These are phyloP conservation scores for Kodamaea sp. DNA, from an alignment of 1,139 yeast species.

Conservation along the genomic window DNA sequence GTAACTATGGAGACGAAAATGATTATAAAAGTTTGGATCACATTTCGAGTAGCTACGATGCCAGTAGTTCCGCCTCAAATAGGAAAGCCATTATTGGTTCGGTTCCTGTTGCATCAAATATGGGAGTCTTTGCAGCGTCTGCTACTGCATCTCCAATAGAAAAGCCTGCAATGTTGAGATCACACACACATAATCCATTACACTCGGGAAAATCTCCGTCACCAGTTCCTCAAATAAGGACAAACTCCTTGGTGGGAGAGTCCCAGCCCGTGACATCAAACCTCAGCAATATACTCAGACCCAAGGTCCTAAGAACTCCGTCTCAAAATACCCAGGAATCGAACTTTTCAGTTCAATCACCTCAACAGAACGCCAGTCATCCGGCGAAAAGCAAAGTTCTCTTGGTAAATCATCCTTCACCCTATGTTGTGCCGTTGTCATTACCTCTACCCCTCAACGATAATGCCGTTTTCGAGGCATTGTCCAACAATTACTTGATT, in stretches of 20 bases:
- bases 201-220: slow-evolving; percentile 18
- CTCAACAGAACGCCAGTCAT: slow-evolving; percentile 9
- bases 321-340: slow-evolving; percentile 46
- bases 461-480: slow-evolving; percentile 39
- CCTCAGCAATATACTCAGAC: slow-evolving; percentile 19
- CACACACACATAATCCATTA: slow-evolving; percentile 16
- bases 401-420: slow-evolving; percentile 32
- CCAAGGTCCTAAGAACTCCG: slow-evolving; percentile 31
- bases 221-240: slow-evolving; percentile 16
- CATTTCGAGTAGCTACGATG: slow-evolving; percentile 7
- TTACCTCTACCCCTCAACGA: slow-evolving; percentile 48
- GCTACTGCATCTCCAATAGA: slow-evolving; percentile 29
- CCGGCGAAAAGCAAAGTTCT: slow-evolving; percentile 10
- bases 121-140: slow-evolving; percentile 16
- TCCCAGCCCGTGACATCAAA: slow-evolving; percentile 4
- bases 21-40: slow-evolving; percentile 10
- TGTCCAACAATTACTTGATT: slow-evolving; percentile 45
- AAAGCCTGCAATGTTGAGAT: slow-evolving; percentile 18
- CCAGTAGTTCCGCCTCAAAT: background rate
- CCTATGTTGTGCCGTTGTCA: slow-evolving; percentile 47
- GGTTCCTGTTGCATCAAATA: slow-evolving; percentile 21
- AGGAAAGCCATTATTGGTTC: slow-evolving; percentile 20
- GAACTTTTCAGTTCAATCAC: slow-evolving; percentile 19
- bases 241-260: slow-evolving; percentile 7
- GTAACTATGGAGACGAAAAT: slow-evolving; percentile 9